phyloP scores from a whole-genome alignment of 768 basidiomycete species.

The Mycena sanguinolenta region DNA sequence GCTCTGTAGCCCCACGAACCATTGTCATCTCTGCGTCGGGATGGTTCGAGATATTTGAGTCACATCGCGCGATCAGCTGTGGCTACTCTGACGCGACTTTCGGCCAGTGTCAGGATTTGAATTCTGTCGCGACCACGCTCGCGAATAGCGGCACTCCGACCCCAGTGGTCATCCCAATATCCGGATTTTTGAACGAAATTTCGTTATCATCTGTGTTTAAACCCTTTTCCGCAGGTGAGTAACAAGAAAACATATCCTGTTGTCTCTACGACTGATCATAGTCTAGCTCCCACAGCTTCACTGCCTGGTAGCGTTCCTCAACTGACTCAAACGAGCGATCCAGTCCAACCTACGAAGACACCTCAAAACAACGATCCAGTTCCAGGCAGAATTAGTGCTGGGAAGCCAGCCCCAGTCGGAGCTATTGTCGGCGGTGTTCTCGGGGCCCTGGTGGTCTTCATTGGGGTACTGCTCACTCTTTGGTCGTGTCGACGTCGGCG shows the following conservation, averaged over 20 bases:
- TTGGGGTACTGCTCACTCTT: neutral
- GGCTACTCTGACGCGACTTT: neutral
- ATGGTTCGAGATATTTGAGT: neutral
- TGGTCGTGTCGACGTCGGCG: neutral
- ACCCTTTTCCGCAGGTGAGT: too few relatives aligned
- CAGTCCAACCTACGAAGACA: neutral
- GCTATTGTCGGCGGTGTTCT: neutral
- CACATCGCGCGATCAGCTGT: neutral
- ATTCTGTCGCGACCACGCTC: neutral
- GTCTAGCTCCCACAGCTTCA: too few relatives aligned
- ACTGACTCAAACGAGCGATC: too few relatives aligned
- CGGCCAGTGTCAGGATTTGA: slow-evolving; percentile 7
- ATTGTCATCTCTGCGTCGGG: slow-evolving; percentile 11
- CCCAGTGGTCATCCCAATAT: neutral
- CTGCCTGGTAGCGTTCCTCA: too few relatives aligned
- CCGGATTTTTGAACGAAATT: too few relatives aligned
- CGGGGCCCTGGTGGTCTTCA: neutral
- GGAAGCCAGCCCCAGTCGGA: too few relatives aligned
- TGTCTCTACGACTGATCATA: too few relatives aligned
- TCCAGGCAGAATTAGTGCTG: too few relatives aligned
- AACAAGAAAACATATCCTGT: too few relatives aligned
- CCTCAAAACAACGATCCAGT: too few relatives aligned
- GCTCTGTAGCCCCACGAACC: slow-evolving; percentile 1
- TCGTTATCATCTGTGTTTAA: too few relatives aligned
- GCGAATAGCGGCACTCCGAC: slow-evolving; percentile 9